Base-by-base conservation (phyloP, 2,329 filamentous ascomycete genomes). In the Ambrosiella beaveri region DNA sequence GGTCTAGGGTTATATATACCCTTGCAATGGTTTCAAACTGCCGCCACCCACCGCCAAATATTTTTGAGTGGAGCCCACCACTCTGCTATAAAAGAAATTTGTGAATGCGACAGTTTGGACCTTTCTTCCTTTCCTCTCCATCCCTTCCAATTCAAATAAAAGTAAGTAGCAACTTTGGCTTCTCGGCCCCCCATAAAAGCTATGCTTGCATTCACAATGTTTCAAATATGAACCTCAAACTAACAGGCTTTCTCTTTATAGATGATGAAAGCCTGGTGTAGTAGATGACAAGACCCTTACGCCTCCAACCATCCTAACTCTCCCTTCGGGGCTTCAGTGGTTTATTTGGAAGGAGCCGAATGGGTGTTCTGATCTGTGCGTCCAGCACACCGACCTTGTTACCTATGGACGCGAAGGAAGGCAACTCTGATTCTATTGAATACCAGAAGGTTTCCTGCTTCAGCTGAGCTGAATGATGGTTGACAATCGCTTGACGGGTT, bases 211-310 rank as follows among this genome's bases (percentile, higher is more conserved):
- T 57, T 60, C 50, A 12, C 12, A 3, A 12, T 12, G 13, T 37
- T 15, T 38, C 36, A 12, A 40, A 35, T n/a, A 54, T 56, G 61
- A 27, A 27, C 2, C 27, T 5, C 27, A 27, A 27, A 58, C 69
- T 74, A 67, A 73, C 65, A 57, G 62, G 54, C 55, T 47, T 55
- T 55, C 54, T 55, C 60, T 49, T 2, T 4, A 27, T 67, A 96
- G 89, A 94, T 97, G 91, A 98, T 97, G 93, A 98, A 95, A 95
- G 87, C 87, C 81, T 87, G 82, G 91, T 97, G 93, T 84, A 82
- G 72, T 75, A 82, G 82, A 88, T 95, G 93, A 97, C 77, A 76
- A 70, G 77, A 78, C 86, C 65, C 77, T 75, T 77, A 73, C 77
- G 74, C 72, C 47, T 52, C 74, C 77, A 74, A 77, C 75, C 74